Evolutionary conservation across 2,329 filamentous ascomycete species (phyloP).

Genomic region (Talaromyces sp.): DNA sequence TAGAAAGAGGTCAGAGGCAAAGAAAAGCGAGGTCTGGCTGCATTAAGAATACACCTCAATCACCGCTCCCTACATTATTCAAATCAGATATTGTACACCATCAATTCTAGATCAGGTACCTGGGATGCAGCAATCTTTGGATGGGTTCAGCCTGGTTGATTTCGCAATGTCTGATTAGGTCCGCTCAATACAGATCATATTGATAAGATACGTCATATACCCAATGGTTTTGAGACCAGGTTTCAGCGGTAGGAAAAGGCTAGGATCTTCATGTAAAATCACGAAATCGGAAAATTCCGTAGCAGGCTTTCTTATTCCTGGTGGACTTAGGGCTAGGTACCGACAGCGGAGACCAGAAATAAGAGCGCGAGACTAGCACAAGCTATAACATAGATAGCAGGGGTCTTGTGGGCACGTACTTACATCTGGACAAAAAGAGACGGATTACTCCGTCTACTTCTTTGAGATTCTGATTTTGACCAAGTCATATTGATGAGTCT

Average conservation of each 20-base stretch:
- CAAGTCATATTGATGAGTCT: neutral
- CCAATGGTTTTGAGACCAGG: neutral
- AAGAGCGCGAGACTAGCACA: neutral
- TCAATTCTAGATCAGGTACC: neutral
- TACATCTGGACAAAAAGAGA: neutral
- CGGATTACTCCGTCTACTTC: neutral
- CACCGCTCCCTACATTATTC: neutral
- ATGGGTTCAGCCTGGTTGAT: neutral
- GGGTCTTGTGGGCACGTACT: neutral
- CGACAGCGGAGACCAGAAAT: too few relatives aligned
- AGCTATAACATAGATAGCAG: neutral
- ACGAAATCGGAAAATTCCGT: neutral
- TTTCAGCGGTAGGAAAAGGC: neutral
- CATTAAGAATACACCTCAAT: neutral
- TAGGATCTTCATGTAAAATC: neutral
- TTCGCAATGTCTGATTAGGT: neutral
- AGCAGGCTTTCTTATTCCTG: neutral
- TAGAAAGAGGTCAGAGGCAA: neutral
- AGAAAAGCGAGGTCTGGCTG: neutral
- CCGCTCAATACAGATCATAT: neutral
- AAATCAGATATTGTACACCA: neutral
- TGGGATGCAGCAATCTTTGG: neutral
- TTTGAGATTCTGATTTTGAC: neutral
- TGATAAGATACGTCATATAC: neutral
- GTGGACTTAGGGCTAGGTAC: neutral